phyloP scores from a whole-genome alignment of 257 asterid genomes.

The Ehretia macrophylla region DNA sequence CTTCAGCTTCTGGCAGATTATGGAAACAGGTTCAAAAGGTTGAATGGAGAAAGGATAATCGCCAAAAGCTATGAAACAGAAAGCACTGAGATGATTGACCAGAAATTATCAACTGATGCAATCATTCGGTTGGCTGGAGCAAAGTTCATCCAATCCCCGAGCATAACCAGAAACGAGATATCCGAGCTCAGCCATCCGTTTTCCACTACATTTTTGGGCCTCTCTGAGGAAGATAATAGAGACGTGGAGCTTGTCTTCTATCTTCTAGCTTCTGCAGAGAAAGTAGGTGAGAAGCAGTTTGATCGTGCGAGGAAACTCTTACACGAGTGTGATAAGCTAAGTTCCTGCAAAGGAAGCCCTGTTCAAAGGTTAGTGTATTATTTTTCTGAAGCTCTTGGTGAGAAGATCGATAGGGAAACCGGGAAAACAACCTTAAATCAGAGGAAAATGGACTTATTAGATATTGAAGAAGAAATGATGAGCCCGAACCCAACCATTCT shows the following conservation, averaged over 20 bases:
- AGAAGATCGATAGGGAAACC: conserved; percentile 23
- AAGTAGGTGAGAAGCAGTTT: conserved; percentile 30
- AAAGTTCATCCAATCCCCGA: conserved; percentile 39
- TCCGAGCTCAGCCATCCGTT: conserved; percentile 31
- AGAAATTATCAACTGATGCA: conserved; percentile 19
- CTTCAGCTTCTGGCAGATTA: conserved; percentile 43
- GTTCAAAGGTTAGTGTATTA: conserved; percentile 21
- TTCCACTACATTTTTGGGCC: conserved; percentile 23
- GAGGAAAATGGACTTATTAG: conserved; percentile 3
- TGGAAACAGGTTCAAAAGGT: conserved; percentile 30
- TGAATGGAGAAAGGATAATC: conserved; percentile 16
- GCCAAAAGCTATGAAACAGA: conserved; percentile 2
- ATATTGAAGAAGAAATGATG: conserved; percentile 8
- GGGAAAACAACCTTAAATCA: conserved; percentile 10
- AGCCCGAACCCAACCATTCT: conserved; percentile 3
- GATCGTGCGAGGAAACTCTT: conserved; percentile 26
- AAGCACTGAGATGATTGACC: background rate
- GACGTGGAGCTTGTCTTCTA: conserved; percentile 36
- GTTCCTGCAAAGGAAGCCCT: conserved; percentile 30
- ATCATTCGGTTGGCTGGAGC: conserved; percentile 48
- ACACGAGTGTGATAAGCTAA: conserved; percentile 21
- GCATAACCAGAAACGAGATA: conserved; percentile 5
- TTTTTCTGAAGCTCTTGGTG: conserved; percentile 30
- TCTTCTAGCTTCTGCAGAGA: conserved; percentile 55
- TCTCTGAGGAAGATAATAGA: conserved; percentile 29